Evolutionary conservation across 2,329 filamentous ascomycete genomes (phyloP), one percentile per base, ranked within the genome.

Genomic region (Pyrenochaeta sp.): DNA sequence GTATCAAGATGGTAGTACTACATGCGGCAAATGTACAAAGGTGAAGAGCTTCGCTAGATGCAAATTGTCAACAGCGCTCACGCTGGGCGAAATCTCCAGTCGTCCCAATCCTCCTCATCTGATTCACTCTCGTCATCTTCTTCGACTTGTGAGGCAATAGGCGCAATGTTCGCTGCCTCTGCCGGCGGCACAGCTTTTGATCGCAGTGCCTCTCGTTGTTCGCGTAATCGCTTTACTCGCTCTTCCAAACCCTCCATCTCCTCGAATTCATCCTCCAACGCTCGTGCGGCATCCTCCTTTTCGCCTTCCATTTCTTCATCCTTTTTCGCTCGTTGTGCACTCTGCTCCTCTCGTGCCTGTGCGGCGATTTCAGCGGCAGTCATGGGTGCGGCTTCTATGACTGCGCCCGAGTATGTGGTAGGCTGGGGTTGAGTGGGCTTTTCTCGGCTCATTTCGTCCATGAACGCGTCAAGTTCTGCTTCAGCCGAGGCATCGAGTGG

Each of bases 381-480:
- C 75, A 81, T 76, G 11, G 80, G 77, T 7, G 78, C 77, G 5
- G 79, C 73, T 46, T 78, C 75, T 42, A 82, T 80, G 7, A 78
- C 77, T 5, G 78, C 77, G 36, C 67, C 69, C 0, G 72, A 63
- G 12, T 73, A 68, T 12, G 64, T 43, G 49, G 96, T 87, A 2
- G 90, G 90, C 72, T 97, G 89, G 70, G 96, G 96, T 7, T 91
- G 90, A 1, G 90, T 89, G 9, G 61, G 47, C 90, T 90, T 95
- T 48, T 88, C 86, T 68, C 96, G 91, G 70, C 93, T 87, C 7
- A 91, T 77, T 35, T 78, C 77, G 33, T 54, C 56, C 54, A 75
- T 41, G 48, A 75, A 74, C 14, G 69, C 92, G 71, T 96, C 87
- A 2, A 91, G 77, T 29, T 79, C 77, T 11, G 64, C 66, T 37